Evolutionary conservation across 2,329 filamentous ascomycete genomes (phyloP), one percentile per base, ranked within the genome.

Genomic region (Hypoxylon sp.): DNA sequence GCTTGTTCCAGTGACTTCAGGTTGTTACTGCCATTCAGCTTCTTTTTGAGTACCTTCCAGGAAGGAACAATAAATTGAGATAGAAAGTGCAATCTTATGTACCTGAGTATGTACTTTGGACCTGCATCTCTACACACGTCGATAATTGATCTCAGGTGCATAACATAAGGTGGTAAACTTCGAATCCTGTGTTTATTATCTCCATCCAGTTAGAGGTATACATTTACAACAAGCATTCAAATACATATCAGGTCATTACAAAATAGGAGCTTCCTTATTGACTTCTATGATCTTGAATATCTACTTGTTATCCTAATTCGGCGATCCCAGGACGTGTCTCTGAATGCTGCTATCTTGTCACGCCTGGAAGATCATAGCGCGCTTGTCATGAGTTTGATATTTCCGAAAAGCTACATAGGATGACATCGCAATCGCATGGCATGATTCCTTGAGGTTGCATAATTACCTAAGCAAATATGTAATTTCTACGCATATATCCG

Each of bases 321-420:
- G 61, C 48, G 25, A 58, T 43, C 53, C 54, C 54, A 19, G 19
- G 52, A n/a, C n/a, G 5, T 59, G 27, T 34, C 9, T 58, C 2
- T 51, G 8, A 41, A 51, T 34, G 7, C 45, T 30, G 34, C 57
- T 41, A 43, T 41, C 51, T 50, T 27, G 9, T 48, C 57, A 11
- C 25, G 45, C 8, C 11, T 11, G 30, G 5, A 37, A 46, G 41
- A 43, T 50, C 51, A 32, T 54, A n/a, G 39, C 37, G 46, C 55
- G n/a, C 45, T 27, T 60, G 52, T 50, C 57, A 16, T 53, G 29
- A 55, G 30, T 32, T 37, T 30, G 30, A 39, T 29, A 21, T 54
- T 62, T 47, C 53, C 58, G 47, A 65, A 47, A 57, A 65, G 53
- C 39, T 52, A 23, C n/a, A n/a, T n/a, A n/a, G 47, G 46, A 54